A percentile compares a stretch with the other conserved stretches of the same genome.
Conservation (phyloP, 83 land plant genomes). For the Isoetes engelmannii region DNA sequence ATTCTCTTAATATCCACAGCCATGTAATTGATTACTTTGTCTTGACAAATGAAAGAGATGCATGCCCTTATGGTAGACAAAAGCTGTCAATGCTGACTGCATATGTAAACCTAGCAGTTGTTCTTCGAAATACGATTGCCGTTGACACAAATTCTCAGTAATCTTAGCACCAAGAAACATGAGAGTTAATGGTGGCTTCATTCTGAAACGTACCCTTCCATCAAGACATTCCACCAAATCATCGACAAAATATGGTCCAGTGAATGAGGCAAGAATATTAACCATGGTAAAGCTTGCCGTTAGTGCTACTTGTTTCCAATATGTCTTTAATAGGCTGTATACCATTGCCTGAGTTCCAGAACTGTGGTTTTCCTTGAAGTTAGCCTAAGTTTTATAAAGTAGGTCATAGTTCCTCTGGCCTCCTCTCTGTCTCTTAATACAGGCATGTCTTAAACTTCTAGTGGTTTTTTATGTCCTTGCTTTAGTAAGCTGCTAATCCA, state of each 20-base stretch:
- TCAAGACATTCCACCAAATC: constrained; percentile 43
- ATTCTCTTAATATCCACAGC: constrained; percentile 61
- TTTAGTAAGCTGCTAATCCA: constrained; percentile 61
- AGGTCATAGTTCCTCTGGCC: constrained; percentile 19
- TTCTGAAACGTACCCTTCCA: constrained; percentile 16
- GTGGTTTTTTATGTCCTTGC: constrained; percentile 42
- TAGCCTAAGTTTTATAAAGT: constrained; percentile 29
- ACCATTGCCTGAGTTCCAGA: constrained; percentile 24
- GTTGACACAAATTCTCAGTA: constrained; percentile 47
- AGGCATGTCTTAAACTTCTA: constrained; percentile 62
- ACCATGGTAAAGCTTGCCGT: constrained; percentile 28
- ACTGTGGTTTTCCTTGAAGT: constrained; percentile 4
- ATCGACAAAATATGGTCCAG: constrained; percentile 62
- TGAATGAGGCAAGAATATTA: constrained; percentile 31
- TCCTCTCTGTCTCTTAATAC: constrained; percentile 33
- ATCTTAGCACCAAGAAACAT: constrained; percentile 49
- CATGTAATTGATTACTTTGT: constrained; percentile 63
- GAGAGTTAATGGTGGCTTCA: constrained; percentile 40
- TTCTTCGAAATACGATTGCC: constrained; percentile 63
- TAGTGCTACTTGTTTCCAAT: constrained; percentile 25
- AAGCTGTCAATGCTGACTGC: constrained; percentile 47
- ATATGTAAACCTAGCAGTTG: constrained; percentile 42
- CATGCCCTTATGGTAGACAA: constrained; percentile 55
- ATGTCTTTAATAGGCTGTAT: constrained; percentile 17
- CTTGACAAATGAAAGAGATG: constrained; percentile 42